These are phyloP conservation scores for Trichosporon sp. DNA, from an alignment of 1,284 basidiomycete genomes.

Conservation along the genomic window DNA sequence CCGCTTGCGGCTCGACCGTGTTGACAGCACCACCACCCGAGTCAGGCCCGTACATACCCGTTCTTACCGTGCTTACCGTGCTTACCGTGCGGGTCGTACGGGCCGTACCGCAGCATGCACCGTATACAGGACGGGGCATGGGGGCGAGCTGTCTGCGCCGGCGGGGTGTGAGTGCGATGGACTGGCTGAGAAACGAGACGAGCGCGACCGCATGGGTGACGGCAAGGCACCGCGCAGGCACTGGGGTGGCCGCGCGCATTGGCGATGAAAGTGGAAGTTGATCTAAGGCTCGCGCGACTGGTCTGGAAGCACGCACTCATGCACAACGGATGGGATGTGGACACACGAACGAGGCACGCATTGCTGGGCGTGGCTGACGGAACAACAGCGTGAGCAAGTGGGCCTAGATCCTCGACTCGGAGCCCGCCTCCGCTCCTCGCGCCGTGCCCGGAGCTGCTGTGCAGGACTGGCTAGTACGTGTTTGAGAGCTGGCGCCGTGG, in stretches of 20 bases:
- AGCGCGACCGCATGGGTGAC: background rate
- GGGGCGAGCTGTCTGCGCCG: background rate
- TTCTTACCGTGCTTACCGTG: background rate
- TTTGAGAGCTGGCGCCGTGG: background rate
- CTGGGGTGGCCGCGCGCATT: background rate
- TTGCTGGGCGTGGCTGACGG: too few species aligned
- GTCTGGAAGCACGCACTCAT: background rate
- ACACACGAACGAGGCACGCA: background rate
- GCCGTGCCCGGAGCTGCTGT: background rate
- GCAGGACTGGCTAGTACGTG: too few species aligned
- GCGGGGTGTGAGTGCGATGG: background rate
- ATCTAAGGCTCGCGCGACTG: background rate
- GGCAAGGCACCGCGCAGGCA: background rate
- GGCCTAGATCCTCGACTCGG: background rate
- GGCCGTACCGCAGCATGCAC: background rate
- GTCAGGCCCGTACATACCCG: background rate
- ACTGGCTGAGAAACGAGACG: background rate
- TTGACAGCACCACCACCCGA: background rate
- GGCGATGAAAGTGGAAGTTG: background rate
- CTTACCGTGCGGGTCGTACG: background rate
- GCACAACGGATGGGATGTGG: background rate
- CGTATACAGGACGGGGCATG: background rate
- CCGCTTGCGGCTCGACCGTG: background rate
- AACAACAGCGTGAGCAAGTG: too few species aligned
- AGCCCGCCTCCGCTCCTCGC: background rate